Base-by-base conservation (phyloP, 208 protist species). In the Porcisia hertigi region DNA sequence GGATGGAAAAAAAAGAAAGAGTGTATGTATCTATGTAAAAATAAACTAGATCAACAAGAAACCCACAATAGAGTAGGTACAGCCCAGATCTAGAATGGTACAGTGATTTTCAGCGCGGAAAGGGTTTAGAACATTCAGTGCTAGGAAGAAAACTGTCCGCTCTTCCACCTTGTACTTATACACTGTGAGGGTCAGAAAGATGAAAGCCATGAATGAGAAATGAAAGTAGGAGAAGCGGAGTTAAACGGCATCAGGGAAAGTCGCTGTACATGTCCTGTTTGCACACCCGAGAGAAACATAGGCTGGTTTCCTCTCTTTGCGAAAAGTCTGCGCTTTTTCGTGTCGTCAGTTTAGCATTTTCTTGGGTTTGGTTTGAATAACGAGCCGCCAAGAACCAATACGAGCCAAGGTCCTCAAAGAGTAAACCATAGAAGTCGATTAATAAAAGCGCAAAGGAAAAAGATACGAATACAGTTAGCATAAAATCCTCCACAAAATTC, bases 21-120 rank as follows among this genome's bases (percentile, higher is more conserved):
- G 25, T 73, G 69, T 60, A 62, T 39, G 75, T 75, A 82, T 55
- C 79, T 84, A 70, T 55, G 80, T 80, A 76, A 73, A 36, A 65
- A 69, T 60, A 74, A 43, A 65, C 43, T 12, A 8, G 20, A 3
- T 70, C 71, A 59, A 25, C 67, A 76, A n/a, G 57, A 55, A 30
- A 60, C 30, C 45, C 25, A 83, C 23, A 60, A 45, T 7, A 49
- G 20, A 71, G 45, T 47, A 14, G 20, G 39, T 63, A 64, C 5
- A 16, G 8, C 3, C 16, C 20, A 39, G 36, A 73, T 73, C 55
- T 73, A 73, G 39, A 64, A 41, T 41, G 49, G 66, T 71, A 58
- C 66, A 71, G 49, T 20, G 3, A 43, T 45, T 55, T 55, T 43
- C 47, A 57, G 11, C 0, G 16, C 49, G n/a, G 66, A 54, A n/a